Conservation (phyloP, 495 filamentous ascomycete species). For the Acidomyces sp. region DNA sequence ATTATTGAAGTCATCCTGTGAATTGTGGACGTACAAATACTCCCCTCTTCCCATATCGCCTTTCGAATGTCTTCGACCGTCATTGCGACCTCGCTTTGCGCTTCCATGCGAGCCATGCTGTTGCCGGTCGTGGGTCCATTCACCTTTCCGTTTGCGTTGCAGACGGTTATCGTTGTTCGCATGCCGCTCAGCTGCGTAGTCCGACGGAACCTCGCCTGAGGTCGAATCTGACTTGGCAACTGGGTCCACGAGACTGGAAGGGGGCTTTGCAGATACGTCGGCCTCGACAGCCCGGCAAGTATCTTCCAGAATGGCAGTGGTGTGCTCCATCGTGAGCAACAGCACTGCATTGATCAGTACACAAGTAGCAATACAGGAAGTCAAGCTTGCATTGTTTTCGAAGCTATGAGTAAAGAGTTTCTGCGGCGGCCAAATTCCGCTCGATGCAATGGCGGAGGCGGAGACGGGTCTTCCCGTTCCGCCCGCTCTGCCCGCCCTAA, state of each 20-base stretch:
- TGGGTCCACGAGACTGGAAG: constrained; percentile 1
- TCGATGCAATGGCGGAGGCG: too few relatives aligned
- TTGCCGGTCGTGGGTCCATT: constrained; percentile 2
- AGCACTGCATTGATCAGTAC: constrained; percentile 1
- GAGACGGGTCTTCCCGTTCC: too few relatives aligned
- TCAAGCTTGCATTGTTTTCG: too few relatives aligned
- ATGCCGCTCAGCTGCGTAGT: constrained; percentile 1
- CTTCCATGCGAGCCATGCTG: constrained; percentile 3
- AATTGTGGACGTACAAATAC: constrained; percentile 42
- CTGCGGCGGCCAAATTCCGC: too few relatives aligned
- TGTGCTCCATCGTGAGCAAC: constrained; percentile 15
- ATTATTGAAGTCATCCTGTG: constrained; percentile 5
- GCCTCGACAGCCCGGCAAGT: constrained; percentile 10
- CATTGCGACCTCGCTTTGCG: constrained; percentile 16
- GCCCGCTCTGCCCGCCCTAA: too few relatives aligned
- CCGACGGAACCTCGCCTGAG: neutral
- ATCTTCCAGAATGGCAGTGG: constrained; percentile 12
- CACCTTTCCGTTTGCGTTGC: constrained; percentile 12
- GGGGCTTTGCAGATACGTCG: neutral
- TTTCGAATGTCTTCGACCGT: constrained; percentile 38
- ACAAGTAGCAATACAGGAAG: too few relatives aligned
- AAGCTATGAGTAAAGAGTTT: too few relatives aligned
- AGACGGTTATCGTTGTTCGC: constrained; percentile 8
- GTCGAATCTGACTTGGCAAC: neutral
- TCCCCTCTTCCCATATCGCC: constrained; percentile 53